phyloP scores from a whole-genome alignment of 140 eudicot genomes.

The Anethum foeniculum region DNA sequence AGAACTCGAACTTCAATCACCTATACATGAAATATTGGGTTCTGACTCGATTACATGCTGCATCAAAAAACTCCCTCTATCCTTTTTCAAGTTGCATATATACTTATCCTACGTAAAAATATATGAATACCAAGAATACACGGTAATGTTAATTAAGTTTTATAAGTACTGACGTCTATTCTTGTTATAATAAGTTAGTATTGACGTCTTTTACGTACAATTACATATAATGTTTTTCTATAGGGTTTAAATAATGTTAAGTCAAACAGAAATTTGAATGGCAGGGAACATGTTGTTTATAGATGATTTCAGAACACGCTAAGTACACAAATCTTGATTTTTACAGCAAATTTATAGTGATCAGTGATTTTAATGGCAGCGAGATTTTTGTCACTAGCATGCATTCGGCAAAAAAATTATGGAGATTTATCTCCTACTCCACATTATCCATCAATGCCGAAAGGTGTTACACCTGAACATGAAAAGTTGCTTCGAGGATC shows the following conservation, averaged over 20 bases:
- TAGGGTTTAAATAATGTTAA: background rate
- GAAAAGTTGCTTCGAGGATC: conserved; percentile 37
- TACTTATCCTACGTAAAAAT: background rate
- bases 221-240: background rate
- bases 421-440: conserved; percentile 55
- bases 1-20: too few relatives aligned
- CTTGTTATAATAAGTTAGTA: background rate
- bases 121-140: background rate
- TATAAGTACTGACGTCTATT: background rate
- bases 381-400: conserved; percentile 51
- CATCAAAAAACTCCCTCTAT: background rate
- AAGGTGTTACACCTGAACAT: conserved; percentile 45
- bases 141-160: background rate
- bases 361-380: conserved; percentile 32
- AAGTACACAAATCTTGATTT: background rate
- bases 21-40: too few relatives aligned
- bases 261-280: background rate
- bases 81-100: background rate
- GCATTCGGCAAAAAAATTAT: conserved; percentile 41
- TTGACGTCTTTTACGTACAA: background rate
- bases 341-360: background rate
- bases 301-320: background rate
- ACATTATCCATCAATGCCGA: conserved; percentile 89
- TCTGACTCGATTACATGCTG: too few relatives aligned
- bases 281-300: background rate